Base-by-base conservation (phyloP, 257 asterid genomes). In the Solanum bukasovii region DNA sequence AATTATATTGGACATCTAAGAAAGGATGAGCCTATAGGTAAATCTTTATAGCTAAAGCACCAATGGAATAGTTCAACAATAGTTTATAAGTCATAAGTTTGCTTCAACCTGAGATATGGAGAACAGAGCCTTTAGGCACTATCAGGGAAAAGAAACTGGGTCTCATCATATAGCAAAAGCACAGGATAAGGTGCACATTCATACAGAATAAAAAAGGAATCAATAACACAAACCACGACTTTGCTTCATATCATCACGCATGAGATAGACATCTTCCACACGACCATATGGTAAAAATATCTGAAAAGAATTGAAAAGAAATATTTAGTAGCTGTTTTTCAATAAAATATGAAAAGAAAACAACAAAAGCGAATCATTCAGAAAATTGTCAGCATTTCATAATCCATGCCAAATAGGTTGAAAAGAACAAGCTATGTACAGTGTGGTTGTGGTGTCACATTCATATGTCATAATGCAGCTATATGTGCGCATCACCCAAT, bases 211-310 rank as follows among this genome's bases (percentile, higher is more conserved):
- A 84, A 87, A 70, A 67, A 78, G 72, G 52, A 75, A 59, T 89
- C 63, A 83, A 84, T 63, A 88, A 89, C 88, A 91, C 95, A 83
- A 90, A 96, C 99, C 99, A 87, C 99, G 99, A 88, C 99, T 96
- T 94, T 93, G 98, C 94, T 92, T 96, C 98, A 93, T 91, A 86
- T 95, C 98, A 90, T 96, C 99, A 88, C 99, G 98, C 99, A 96
- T 96, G 87, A 96, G 98, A 93, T 96, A 96, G 91, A 96, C 98
- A 92, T 96, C 99, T 90, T 94, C 98, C 68, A 96, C 98, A 90
- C 92, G 94, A 87, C 99, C 99, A 90, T 95, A 96, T 14, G 95
- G 95, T 63, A 88, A 89, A 91, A 96, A 96, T 75, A 96, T 94
- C 99, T 96, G 96, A 78, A 91, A 87, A 83, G 31, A 67, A 87